Conservation (phyloP, 208 protist species). For the Leptomonas seymouri region DNA sequence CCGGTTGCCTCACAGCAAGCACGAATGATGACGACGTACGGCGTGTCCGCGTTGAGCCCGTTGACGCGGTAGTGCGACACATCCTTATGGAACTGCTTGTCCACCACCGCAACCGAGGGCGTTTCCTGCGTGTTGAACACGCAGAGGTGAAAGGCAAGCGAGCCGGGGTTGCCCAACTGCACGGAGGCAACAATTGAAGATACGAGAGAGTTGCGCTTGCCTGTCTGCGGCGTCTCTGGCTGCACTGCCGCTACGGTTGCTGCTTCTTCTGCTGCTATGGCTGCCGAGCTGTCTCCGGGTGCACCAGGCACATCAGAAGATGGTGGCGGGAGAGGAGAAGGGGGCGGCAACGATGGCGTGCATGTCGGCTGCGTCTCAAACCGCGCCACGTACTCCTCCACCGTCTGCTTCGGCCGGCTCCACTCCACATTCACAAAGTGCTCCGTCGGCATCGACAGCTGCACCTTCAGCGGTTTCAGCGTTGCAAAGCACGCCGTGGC, state of each 20-base stretch:
- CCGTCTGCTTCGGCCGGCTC: slow-evolving; percentile 64
- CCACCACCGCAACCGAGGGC: slow-evolving; percentile 77
- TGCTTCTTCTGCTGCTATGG: neutral
- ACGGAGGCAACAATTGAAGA: slow-evolving; percentile 21
- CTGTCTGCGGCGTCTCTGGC: neutral
- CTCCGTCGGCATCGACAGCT: slow-evolving; percentile 55
- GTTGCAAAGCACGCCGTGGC: slow-evolving; percentile 77
- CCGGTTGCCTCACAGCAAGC: slow-evolving; percentile 59
- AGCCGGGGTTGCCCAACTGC: slow-evolving; percentile 66
- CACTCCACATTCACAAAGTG: slow-evolving; percentile 85
- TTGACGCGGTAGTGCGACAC: slow-evolving; percentile 55
- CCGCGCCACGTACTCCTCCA: slow-evolving; percentile 59
- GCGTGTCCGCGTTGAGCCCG: slow-evolving; percentile 61
- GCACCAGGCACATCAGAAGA: neutral
- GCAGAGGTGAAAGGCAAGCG: slow-evolving; percentile 83
- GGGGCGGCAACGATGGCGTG: neutral
- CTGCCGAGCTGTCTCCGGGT: too few relatives aligned
- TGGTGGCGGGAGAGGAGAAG: neutral
- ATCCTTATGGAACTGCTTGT: slow-evolving; percentile 88
- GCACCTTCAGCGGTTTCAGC: slow-evolving; percentile 73
- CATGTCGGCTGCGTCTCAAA: slow-evolving; percentile 33
- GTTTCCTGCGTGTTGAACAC: slow-evolving; percentile 73
- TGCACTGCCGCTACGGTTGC: neutral
- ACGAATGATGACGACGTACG: slow-evolving; percentile 84
- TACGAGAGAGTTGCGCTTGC: slow-evolving; percentile 2